Base-by-base conservation (phyloP, 83 land plant genomes). In the Isoetes engelmannii region DNA sequence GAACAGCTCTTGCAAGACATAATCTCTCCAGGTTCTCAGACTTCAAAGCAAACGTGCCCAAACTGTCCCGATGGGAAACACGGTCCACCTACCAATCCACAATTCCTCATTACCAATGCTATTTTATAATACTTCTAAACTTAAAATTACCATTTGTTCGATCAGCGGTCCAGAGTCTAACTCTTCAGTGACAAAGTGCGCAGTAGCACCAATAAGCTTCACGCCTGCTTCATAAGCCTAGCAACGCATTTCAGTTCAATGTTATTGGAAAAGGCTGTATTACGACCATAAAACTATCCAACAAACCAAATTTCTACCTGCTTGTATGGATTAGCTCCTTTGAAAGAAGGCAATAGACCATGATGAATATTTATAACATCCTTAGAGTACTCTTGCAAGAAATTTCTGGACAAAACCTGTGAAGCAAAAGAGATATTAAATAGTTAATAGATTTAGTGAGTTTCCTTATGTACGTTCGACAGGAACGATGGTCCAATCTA, bases 161-260 rank as follows among this genome's bases (percentile, higher is more conserved):
- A 93, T 93, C 37, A 93, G 87, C 9, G 98, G 97, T 53, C 98
- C 98, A 49, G 65, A 79, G 71, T 93, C 98, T 56, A 90, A 88
- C 68, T 89, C 92, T 77, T 86, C 92, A 17, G 85, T 87, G 19
- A 93, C 92, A 74, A 93, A 93, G 69, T 93, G 98, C 58, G 87
- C 90, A 43, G 98, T 93, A 49, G 98, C 98, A 77, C 98, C 97
- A 77, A 93, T 93, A 57, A 93, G 73, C 71, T 90, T 93, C 63
- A 93, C 98, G 15, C 98, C 98, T 48, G 87, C 92, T 63, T 90
- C 87, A 84, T 81, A 93, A 65, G 98, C 98, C 98, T 93, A 80
- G 15, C 65, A 46, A 50, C n/a, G 45, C 45, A 17, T 44, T 43
- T 57, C 41, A 59, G 63, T 10, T 44, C 57, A 41, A 55, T 46